Percentiles rank a stretch among this genome's conserved stretches.
Evolutionary conservation across 2,329 filamentous ascomycete genomes (phyloP).

Genomic region (Ceratocystis eucalypticola): DNA sequence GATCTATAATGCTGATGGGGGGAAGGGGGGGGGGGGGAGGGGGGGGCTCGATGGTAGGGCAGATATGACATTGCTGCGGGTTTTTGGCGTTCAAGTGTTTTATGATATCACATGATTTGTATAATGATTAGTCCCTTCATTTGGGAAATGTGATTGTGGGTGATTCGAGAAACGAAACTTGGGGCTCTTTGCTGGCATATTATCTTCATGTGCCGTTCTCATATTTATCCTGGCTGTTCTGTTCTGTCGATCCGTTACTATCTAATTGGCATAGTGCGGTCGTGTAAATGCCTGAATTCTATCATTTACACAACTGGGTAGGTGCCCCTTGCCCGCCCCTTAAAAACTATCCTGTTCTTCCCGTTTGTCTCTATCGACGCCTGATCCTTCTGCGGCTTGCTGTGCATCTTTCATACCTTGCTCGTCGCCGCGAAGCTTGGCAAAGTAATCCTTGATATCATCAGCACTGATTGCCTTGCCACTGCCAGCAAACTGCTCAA

Average conservation of each 20-base stretch:
- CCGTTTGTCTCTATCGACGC: slow-evolving; percentile 24
- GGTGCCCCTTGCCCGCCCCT: slow-evolving; percentile 9
- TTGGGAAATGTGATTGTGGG: not conserved
- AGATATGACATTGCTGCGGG: too few species aligned
- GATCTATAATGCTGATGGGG: too few species aligned
- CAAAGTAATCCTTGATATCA: slow-evolving; percentile 94
- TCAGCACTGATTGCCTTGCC: slow-evolving; percentile 81
- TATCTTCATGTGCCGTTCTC: not conserved
- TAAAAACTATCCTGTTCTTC: slow-evolving; percentile 42
- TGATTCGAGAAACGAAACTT: not conserved
- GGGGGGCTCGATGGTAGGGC: not conserved
- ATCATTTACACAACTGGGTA: not conserved
- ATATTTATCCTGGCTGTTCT: not conserved
- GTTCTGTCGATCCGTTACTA: slow-evolving; percentile 2
- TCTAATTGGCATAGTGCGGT: not conserved
- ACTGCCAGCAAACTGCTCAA: slow-evolving; percentile 86
- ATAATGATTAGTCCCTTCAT: not conserved
- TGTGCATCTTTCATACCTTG: slow-evolving; percentile 53
- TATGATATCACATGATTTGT: slow-evolving; percentile 6
- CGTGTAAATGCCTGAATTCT: not conserved
- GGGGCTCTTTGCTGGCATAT: not conserved
- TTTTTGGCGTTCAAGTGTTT: slow-evolving; percentile 1
- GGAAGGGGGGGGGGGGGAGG: too few species aligned
- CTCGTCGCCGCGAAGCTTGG: slow-evolving; percentile 80
- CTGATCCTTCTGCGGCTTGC: slow-evolving; percentile 33